phyloP scores from a whole-genome alignment of 2,329 filamentous ascomycete species.

The Hypoxylon sp. region DNA sequence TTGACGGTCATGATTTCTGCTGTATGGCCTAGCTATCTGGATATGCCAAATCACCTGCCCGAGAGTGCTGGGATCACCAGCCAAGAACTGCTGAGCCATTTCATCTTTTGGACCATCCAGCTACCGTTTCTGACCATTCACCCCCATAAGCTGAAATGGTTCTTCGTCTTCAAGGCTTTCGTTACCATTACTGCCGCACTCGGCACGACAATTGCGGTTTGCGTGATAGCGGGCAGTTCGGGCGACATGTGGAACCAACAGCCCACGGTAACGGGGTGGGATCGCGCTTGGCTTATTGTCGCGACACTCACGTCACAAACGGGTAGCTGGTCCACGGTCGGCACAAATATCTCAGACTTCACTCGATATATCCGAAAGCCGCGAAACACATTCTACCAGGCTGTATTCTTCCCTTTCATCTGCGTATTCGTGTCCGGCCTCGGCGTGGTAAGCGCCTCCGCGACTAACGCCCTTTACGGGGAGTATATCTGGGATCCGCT shows the following conservation, averaged over 20 bases:
- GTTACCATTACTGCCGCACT: slow-evolving; percentile 32
- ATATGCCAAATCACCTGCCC: slow-evolving; percentile 60
- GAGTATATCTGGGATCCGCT: slow-evolving; percentile 38
- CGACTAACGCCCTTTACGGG: slow-evolving; percentile 24
- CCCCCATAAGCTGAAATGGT: slow-evolving; percentile 37
- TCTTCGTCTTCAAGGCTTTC: slow-evolving; percentile 38
- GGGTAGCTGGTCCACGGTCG: slow-evolving; percentile 42
- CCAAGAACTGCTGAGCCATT: slow-evolving; percentile 33
- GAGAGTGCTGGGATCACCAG: slow-evolving; percentile 51
- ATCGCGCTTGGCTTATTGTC: slow-evolving; percentile 14
- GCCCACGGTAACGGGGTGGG: slow-evolving; percentile 3
- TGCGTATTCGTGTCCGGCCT: slow-evolving; percentile 49
- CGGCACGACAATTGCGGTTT: slow-evolving; percentile 30
- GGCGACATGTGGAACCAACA: slow-evolving; percentile 34
- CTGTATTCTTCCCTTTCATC: slow-evolving; percentile 46
- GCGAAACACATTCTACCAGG: slow-evolving; percentile 46
- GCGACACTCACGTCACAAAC: slow-evolving; percentile 13
- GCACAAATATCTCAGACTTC: slow-evolving; percentile 43
- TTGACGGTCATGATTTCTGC: slow-evolving; percentile 54
- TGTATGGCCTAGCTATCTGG: slow-evolving; percentile 60
- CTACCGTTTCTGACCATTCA: slow-evolving; percentile 31
- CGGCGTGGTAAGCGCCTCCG: slow-evolving; percentile 51
- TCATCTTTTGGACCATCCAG: slow-evolving; percentile 50
- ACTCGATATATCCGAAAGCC: slow-evolving; percentile 35
- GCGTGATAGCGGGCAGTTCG: slow-evolving; percentile 40